Base-by-base conservation (phyloP, 2,329 filamentous ascomycete genomes). In the Aulographum hederae region DNA sequence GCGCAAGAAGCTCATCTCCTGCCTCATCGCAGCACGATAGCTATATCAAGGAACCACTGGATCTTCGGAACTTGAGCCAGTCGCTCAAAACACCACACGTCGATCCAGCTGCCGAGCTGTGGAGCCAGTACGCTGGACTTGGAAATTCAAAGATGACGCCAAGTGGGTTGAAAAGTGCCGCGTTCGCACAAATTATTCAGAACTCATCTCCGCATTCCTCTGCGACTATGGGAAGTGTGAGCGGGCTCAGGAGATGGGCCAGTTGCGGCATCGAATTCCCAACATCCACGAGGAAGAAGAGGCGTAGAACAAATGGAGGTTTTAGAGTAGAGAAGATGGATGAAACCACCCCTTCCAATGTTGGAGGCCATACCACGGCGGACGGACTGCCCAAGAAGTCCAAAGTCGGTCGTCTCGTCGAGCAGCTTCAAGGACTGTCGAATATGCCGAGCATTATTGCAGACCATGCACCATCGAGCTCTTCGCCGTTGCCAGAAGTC, bases 221-320 rank as follows among this genome's bases (percentile, higher is more conserved):
- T 16, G 46, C 56, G 10, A 57, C 54, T 18, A 53, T 53, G 8
- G 61, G 60, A 34, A 58, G 53, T 36, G 54, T 60, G 14, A 51
- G 48, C 35, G 59, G 58, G 3, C 45, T 64, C 30, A 47, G 60
- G 30, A 45, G 61, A 37, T 65, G 60, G 60, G 56, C 57, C 17
- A 65, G 61, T 41, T 63, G 60, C 33, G 60, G 60, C 8, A 50
- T 58, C 6, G 58, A 63, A 34, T 64, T 59, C 44, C 60, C 60
- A 6, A 43, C 46, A 10, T 55, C 53, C 6, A 46, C 39, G 38
- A 45, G n/a, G 21, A 8, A 43, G 41, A 64, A 63, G 44, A 49
- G 50, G 32, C 44, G 54, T 33, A 52, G 50, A 32, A 53, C 46
- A 2, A 46, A 40, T 26, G 47, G n/a, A 31, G 50, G 5, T 40